A percentile compares a stretch with the other conserved stretches of the same genome.
Conservation (phyloP, 495 filamentous ascomycete genomes). For the Penicillium diatomitis region DNA sequence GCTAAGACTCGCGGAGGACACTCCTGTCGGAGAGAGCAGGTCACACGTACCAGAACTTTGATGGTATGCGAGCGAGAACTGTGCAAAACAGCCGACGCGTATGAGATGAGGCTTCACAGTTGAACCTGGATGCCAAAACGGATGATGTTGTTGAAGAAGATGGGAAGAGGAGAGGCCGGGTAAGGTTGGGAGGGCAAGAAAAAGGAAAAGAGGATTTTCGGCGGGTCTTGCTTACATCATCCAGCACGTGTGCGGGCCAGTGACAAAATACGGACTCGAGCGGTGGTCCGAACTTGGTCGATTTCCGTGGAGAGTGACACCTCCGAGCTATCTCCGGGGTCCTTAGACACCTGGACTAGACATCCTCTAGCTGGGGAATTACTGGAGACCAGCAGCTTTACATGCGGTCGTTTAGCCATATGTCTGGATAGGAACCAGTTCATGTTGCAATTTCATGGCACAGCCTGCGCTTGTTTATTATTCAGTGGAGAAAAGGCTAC, state of each 20-base stretch:
- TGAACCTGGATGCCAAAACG: constrained; percentile 9
- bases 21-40: no score
- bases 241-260: constrained; percentile 12
- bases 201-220: constrained; percentile 9
- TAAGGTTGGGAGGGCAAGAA: constrained; percentile 1
- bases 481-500: constrained; percentile 5
- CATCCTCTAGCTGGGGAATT: no score
- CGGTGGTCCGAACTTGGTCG: no score
- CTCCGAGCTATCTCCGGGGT: no score
- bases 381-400: no score
- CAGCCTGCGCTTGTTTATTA: no score
- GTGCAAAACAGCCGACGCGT: constrained; percentile 17
- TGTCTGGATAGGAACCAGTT: background rate
- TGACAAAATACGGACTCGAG: no score
- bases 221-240: constrained; percentile 14
- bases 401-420: no score
- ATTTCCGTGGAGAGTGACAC: no score
- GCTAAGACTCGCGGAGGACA: no score
- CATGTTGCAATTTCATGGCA: background rate
- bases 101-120: constrained; percentile 10
- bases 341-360: no score
- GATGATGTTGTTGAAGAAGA: no score
- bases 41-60: background rate
- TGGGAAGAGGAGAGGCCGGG: constrained; percentile 4
- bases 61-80: constrained; percentile 4